Evolutionary conservation across 768 basidiomycete species (phyloP).

Genomic region (Hydnomerulius pinastri): DNA sequence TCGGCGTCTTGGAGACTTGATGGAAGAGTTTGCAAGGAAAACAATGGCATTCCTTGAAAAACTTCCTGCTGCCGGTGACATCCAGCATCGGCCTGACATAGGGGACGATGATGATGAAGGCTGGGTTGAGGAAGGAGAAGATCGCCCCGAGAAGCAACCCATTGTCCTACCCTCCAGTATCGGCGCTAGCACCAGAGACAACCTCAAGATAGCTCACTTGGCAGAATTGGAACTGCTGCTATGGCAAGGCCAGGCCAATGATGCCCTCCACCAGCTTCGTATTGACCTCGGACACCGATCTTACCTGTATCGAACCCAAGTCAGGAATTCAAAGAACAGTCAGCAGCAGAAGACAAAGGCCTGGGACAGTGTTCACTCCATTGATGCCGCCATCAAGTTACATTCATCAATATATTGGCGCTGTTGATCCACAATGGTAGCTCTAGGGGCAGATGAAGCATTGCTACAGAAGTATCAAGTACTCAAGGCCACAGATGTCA

Average conservation of each 20-base stretch:
- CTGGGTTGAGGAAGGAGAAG: too few species aligned
- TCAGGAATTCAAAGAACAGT: neutral
- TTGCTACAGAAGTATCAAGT: too few species aligned
- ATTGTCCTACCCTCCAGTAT: too few species aligned
- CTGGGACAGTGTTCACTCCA: too few species aligned
- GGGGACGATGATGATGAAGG: too few species aligned
- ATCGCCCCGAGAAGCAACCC: too few species aligned
- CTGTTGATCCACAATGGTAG: too few species aligned
- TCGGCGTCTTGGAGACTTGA: neutral
- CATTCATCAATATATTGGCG: too few species aligned
- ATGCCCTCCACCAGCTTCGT: neutral
- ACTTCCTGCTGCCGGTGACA: neutral
- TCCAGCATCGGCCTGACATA: neutral
- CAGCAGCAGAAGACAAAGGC: neutral
- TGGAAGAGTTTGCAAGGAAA: neutral
- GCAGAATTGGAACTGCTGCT: neutral
- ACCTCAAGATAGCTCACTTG: neutral
- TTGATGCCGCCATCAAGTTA: too few species aligned
- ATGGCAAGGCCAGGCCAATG: neutral
- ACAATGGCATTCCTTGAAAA: neutral
- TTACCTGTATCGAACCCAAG: neutral
- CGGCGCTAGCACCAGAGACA: too few species aligned
- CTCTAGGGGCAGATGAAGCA: too few species aligned
- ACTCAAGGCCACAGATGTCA: too few species aligned
- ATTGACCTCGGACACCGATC: neutral